Base-by-base conservation (phyloP, 2,329 filamentous ascomycete species). In the Arthrobotrys sphaeroides region DNA sequence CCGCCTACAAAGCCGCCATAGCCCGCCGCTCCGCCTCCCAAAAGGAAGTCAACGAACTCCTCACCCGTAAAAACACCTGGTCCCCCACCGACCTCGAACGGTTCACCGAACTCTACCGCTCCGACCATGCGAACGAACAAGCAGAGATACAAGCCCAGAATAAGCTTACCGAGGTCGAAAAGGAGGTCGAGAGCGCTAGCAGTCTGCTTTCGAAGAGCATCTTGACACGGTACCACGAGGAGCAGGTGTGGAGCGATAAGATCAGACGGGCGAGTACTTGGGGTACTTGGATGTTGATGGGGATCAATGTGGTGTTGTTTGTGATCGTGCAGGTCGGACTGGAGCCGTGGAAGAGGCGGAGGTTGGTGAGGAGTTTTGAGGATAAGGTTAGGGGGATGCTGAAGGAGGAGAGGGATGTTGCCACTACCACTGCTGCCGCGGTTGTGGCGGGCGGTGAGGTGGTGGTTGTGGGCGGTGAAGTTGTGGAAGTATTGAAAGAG, bases 221-320 rank as follows among this genome's bases (percentile, higher is more conserved):
- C 79, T 85, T 97, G 60, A 91, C 91, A 77, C 89, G 96, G 75
- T 99, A 99, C 83, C 95, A 99, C 82, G 95, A 99, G 84, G 95
- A 99, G 84, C 95, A 99, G 84, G 96, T 99, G 68, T 99, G 95
- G 95, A 96, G 92, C 81, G 95, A 99, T 82, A 94, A 96, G 79
- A 99, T 99, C 81, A 87, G 95, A 36, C 87, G 95, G 78, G 97
- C 97, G 86, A 95, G 91, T 82, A 99, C 95, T 0, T 99, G 95
- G 95, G 94, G 96, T 36, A 99, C 95, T 0, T 98, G 96, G 89
- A 95, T 94, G 0, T 84, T 99, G 77, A 99, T 99, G 95, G 94
- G 94, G 22, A 88, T 98, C 80, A 99, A 99, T 81, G 91, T 98
- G 31, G 82, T 98, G 76, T 84, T 99, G 51, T 92, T 99, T 81